Evolutionary conservation across 2,329 filamentous ascomycete genomes (phyloP).

Genomic region (Pestalotiopsis sp.): DNA sequence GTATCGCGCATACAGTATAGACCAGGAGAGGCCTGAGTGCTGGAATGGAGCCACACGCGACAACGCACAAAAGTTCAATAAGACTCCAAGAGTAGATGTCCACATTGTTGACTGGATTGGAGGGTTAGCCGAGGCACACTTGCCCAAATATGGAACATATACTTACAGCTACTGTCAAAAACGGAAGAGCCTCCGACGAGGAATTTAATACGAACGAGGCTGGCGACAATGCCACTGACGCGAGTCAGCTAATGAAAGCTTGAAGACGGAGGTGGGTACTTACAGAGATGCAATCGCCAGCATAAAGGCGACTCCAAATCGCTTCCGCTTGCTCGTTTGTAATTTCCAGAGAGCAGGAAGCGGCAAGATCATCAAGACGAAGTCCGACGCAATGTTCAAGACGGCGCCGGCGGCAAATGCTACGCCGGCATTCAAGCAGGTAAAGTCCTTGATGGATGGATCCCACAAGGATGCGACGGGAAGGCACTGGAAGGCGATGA

Average conservation of each 20-base stretch:
- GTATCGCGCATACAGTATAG: background rate
- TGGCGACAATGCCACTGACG: conserved; percentile 2
- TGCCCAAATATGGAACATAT: background rate
- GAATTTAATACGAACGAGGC: conserved; percentile 4
- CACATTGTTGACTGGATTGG: background rate
- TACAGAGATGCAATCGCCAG: conserved; percentile 5
- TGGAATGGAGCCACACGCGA: background rate
- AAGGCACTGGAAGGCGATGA: conserved; percentile 7
- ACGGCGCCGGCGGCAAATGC: conserved; percentile 1
- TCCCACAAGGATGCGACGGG: conserved; percentile 8
- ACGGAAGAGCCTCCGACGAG: background rate
- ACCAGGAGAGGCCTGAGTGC: background rate
- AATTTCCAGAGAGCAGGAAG: conserved; percentile 6
- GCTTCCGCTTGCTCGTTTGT: background rate
- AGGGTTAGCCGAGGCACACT: background rate
- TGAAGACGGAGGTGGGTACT: background rate
- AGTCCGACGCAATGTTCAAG: conserved; percentile 3
- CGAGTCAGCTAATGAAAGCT: background rate
- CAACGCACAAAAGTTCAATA: conserved; percentile 6
- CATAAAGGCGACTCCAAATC: background rate
- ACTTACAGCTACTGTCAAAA: conserved; percentile 7
- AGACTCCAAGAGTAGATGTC: conserved; percentile 6
- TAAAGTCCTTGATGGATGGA: background rate
- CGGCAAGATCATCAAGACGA: conserved; percentile 4
- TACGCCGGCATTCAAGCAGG: background rate